Base-by-base conservation (phyloP, 2,329 filamentous ascomycete species). In the Trichophyton schoenleinii region DNA sequence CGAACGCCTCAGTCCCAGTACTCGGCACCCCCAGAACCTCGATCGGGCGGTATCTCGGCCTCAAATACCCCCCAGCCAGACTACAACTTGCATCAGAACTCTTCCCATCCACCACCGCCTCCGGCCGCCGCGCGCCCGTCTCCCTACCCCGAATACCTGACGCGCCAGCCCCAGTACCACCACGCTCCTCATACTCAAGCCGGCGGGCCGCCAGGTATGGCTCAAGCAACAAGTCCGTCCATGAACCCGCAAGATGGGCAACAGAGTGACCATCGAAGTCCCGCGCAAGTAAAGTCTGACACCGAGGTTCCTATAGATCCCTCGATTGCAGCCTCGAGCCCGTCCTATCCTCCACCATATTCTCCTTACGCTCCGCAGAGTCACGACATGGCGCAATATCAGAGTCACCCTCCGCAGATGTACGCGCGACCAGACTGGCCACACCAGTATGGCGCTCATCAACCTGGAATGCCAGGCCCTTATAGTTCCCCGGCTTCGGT, bases 191-290 rank as follows among this genome's bases (percentile, higher is more conserved):
- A 83, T 79, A 86, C 83, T 75, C 83, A 85, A 74, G 82, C 85
- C 76, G 85, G 83, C 78, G 85, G 85, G 78, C 83, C 87, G 78
- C 87, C 85, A 85, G 87, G 87, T 86, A 96, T 96, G 91, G 90
- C 91, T 85, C 91, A 96, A 89, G 85, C 90, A 87, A 89, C 89
- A 87, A 96, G 91, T 96, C 89, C 89, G 91, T 96, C 89, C 79
- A 83, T 68, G 65, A 70, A 87, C 85, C 81, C 89, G 80, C 58
- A 86, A 83, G 88, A 91, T 89, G 88, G 81, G 75, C 80, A 80
- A 72, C 81, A 82, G 79, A 87, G 78, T 80, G 77, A 81, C 83
- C 85, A 88, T 86, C 87, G 86, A 80, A 82, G 83, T 58, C 81
- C 83, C 75, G 70, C 73, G 70, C 81, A 84, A 82, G 83, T 87